Conservation (phyloP, 2,329 filamentous ascomycete species). For the Clonostachys sp. region DNA sequence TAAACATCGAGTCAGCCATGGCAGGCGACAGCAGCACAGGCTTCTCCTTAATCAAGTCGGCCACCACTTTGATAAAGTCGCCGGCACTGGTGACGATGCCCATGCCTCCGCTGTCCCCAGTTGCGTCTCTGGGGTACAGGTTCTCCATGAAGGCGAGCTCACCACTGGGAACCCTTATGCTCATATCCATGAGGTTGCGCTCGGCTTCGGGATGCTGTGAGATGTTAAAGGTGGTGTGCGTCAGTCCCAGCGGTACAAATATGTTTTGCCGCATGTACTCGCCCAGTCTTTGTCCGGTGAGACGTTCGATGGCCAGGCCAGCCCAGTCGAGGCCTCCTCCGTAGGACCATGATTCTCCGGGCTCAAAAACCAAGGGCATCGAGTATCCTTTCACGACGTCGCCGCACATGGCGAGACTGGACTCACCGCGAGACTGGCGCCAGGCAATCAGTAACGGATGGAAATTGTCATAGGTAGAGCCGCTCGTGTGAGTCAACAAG, state of each 20-base stretch:
- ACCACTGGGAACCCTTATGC: no score
- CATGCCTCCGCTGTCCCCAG: no score
- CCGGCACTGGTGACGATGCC: no score
- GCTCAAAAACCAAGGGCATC: constrained; percentile 35
- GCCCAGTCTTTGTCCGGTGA: constrained; percentile 27
- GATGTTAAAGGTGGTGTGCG: not conserved
- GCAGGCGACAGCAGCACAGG: no score
- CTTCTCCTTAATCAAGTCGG: no score
- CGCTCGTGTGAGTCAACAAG: constrained; percentile 39
- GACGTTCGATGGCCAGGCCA: constrained; percentile 32
- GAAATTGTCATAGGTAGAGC: constrained; percentile 35
- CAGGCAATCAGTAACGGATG: constrained; percentile 33
- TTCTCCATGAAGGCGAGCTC: no score
- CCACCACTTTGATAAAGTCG: no score
- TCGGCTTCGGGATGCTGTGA: not conserved
- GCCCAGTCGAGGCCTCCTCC: constrained; percentile 42
- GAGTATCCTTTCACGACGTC: constrained; percentile 27
- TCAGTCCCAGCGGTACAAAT: constrained; percentile 27
- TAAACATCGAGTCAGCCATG: no score
- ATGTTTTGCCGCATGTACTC: constrained; percentile 28
- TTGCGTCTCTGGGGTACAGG: no score
- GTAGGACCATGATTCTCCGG: constrained; percentile 45
- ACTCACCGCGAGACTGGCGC: constrained; percentile 6
- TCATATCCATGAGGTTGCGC: no score
- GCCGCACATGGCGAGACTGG: constrained; percentile 14